Conservation (phyloP, 2,329 filamentous ascomycete genomes). For the Curvularia lunata region DNA sequence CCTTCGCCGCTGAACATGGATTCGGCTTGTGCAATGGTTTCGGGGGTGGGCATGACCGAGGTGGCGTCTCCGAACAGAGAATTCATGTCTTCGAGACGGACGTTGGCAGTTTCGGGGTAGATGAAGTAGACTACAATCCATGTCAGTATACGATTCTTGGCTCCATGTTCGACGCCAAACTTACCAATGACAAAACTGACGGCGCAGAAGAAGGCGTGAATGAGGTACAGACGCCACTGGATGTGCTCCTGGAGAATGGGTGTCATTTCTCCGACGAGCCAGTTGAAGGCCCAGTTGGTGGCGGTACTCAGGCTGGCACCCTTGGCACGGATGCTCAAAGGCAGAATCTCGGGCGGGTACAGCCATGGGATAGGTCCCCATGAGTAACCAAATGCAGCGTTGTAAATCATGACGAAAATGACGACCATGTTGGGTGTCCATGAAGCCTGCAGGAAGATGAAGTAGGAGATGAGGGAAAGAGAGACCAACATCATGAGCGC, state of each 20-base stretch:
- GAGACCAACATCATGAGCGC: slow-evolving; percentile 89
- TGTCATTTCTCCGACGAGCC: slow-evolving; percentile 94
- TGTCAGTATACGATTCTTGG: slow-evolving; percentile 29
- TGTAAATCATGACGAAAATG: slow-evolving; percentile 96
- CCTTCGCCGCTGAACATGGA: slow-evolving; percentile 72
- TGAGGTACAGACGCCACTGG: slow-evolving; percentile 89
- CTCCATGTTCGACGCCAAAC: slow-evolving; percentile 46
- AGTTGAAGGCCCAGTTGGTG: slow-evolving; percentile 98
- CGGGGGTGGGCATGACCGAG: slow-evolving; percentile 79
- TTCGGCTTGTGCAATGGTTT: slow-evolving; percentile 77
- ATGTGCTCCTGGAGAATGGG: slow-evolving; percentile 92
- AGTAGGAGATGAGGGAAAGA: slow-evolving; percentile 90
- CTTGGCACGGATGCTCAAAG: slow-evolving; percentile 94
- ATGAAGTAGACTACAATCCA: slow-evolving; percentile 81
- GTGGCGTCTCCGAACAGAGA: slow-evolving; percentile 91
- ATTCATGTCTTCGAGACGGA: slow-evolving; percentile 97
- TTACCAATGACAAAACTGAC: slow-evolving; percentile 94
- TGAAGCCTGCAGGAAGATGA: slow-evolving; percentile 83
- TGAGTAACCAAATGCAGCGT: slow-evolving; percentile 94
- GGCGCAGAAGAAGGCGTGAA: slow-evolving; percentile 97
- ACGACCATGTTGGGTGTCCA: slow-evolving; percentile 86
- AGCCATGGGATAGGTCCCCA: slow-evolving; percentile 99
- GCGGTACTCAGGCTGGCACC: slow-evolving; percentile 95
- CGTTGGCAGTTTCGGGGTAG: slow-evolving; percentile 95
- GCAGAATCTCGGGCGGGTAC: slow-evolving; percentile 97